These are phyloP conservation scores for Cercospora nicotianae DNA, from an alignment of 2,329 filamentous ascomycete genomes.

Conservation along the genomic window DNA sequence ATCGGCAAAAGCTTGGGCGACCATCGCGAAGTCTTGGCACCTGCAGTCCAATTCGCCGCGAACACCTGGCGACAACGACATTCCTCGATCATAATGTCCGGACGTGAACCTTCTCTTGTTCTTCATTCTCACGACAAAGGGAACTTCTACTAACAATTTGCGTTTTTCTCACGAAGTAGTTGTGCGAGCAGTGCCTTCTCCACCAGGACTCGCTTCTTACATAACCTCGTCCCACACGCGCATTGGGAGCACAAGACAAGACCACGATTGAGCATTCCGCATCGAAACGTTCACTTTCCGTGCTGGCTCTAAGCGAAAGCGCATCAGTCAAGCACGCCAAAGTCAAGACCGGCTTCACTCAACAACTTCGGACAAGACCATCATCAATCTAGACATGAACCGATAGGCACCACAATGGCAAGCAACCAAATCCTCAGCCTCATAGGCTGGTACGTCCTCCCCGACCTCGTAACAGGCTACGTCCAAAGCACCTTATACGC, in stretches of 20 bases:
- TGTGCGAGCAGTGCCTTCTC: background rate
- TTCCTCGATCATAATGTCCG: background rate
- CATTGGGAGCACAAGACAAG: background rate
- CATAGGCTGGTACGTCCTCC: constrained; percentile 62
- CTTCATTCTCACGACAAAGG: background rate
- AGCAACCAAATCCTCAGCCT: constrained; percentile 55
- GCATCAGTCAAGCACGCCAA: background rate
- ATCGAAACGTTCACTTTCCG: background rate
- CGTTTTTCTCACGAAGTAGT: background rate
- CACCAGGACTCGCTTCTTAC: background rate
- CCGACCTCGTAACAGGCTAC: constrained; percentile 70
- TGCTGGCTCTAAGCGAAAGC: background rate
- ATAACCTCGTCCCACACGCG: background rate
- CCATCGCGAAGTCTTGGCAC: background rate
- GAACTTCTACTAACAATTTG: background rate
- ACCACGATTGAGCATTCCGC: background rate
- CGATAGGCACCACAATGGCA: constrained; percentile 29
- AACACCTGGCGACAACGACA: background rate
- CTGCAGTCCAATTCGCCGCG: background rate
- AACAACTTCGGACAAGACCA: background rate
- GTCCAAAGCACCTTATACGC: constrained; percentile 81
- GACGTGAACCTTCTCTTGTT: background rate
- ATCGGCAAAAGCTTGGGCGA: constrained; percentile 7
- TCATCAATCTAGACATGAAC: constrained; percentile 11
- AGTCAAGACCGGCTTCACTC: background rate